phyloP scores from a whole-genome alignment of 1,284 basidiomycete genomes.

The Marasmius sp. region DNA sequence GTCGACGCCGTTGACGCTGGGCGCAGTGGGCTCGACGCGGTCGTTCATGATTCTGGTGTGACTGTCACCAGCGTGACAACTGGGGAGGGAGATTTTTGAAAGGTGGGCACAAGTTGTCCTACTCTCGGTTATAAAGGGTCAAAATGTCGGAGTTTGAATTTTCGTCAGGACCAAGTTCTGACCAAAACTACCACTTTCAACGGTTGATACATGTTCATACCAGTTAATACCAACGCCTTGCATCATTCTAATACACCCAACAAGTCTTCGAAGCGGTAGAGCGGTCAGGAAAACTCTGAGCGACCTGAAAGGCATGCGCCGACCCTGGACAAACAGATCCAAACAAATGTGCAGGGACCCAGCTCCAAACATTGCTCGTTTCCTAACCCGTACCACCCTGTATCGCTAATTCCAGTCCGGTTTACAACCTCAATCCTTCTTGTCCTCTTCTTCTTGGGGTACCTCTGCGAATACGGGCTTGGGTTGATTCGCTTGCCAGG shows the following conservation, averaged over 20 bases:
- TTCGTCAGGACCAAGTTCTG: not conserved
- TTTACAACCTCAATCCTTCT: constrained; percentile 23
- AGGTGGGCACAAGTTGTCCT: not conserved
- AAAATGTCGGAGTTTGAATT: not conserved
- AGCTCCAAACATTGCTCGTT: constrained; percentile 24
- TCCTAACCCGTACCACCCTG: constrained; percentile 15
- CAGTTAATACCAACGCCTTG: not conserved
- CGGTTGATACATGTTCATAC: not conserved
- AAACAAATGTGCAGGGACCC: not conserved
- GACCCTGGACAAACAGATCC: not conserved
- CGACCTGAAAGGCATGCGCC: not conserved
- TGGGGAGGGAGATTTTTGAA: not conserved
- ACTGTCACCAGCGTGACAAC: constrained; percentile 7
- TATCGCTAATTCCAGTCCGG: constrained; percentile 10
- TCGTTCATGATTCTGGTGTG: constrained; percentile 53
- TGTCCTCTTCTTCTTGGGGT: constrained; percentile 55
- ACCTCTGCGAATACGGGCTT: constrained; percentile 73
- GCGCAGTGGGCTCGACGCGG: constrained; percentile 34
- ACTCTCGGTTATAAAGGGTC: not conserved
- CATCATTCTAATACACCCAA: not conserved
- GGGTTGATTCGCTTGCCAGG: constrained; percentile 81
- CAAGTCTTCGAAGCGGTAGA: not conserved
- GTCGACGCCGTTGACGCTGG: constrained; percentile 33
- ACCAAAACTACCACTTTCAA: not conserved
- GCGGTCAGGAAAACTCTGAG: not conserved